phyloP scores from a whole-genome alignment of 352 stramenopile species.

The Halophytophthora polymorphica region DNA sequence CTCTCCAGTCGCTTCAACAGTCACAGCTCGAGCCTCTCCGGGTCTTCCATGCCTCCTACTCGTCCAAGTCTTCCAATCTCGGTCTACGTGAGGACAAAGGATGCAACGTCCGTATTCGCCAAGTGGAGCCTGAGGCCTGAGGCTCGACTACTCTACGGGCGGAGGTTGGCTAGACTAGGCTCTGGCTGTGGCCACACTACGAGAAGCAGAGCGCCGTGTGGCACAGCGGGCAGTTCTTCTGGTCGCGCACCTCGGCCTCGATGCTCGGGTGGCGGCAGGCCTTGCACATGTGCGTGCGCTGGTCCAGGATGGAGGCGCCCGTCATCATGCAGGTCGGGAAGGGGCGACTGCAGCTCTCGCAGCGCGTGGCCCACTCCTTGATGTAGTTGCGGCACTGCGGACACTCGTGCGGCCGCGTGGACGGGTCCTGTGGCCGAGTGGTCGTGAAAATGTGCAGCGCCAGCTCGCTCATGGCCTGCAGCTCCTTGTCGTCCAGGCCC shows the following conservation, averaged over 20 bases:
- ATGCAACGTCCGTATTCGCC: too few species aligned
- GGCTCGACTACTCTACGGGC: not conserved
- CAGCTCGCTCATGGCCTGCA: conserved; percentile 57
- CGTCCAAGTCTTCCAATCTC: too few species aligned
- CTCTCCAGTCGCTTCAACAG: not conserved
- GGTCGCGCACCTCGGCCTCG: conserved; percentile 76
- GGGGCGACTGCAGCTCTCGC: conserved; percentile 65
- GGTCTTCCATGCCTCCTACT: too few species aligned
- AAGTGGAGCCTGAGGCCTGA: too few species aligned
- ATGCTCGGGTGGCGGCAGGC: conserved; percentile 87
- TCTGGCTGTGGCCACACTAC: too few species aligned
- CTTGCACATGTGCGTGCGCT: conserved; percentile 78
- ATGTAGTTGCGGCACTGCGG: conserved; percentile 76
- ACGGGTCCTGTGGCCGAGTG: conserved; percentile 71
- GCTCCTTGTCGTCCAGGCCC: conserved; percentile 53
- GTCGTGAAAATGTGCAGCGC: conserved; percentile 87
- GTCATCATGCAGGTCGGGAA: conserved; percentile 83
- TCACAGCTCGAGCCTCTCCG: not conserved
- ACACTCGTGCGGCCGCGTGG: conserved; percentile 76
- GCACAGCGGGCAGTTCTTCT: conserved; percentile 88
- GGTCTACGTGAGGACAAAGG: too few species aligned
- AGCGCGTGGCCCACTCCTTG: conserved; percentile 86
- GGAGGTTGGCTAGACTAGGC: too few species aligned
- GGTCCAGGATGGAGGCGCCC: conserved; percentile 66
- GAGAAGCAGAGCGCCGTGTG: conserved; percentile 50